Base-by-base conservation (phyloP, 495 filamentous ascomycete genomes). In the Cryomyces minteri region DNA sequence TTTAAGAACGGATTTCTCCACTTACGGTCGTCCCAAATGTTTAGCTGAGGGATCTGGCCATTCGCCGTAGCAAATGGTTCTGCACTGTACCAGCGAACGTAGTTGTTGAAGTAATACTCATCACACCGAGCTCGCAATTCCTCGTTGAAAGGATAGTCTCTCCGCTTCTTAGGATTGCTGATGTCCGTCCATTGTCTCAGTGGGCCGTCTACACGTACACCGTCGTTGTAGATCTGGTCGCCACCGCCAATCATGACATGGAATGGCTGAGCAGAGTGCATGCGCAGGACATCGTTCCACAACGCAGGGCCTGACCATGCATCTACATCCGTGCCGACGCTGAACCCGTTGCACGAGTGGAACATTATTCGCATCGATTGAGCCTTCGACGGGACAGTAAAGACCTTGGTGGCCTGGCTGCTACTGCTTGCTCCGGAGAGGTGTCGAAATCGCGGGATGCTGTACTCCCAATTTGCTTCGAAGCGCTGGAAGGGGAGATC, bases 161-260 rank as follows among this genome's bases (percentile, higher is more conserved):
- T 77, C 49, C 87, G 71, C 62, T 88, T 90, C 57, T 79, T 74
- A 8, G 87, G 87, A 59, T 88, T 94, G 4, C 50, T 48, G 48
- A 94, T 92, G 40, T 74, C 66, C 1, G 86, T 86, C 88, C 88
- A 96, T 5, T 64, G 53, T 47, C 71, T 72, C 43, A 96, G 65
- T 0, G 88, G 87, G 0, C 86, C 86, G 37, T 74, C 66, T 0
- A 92, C 83, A 43, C 88, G 74, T 45, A 96, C 79, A 6, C 82
- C 78, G 51, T 94, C 88, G 57, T 90, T 88, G 62, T 94, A 96
- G 57, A 94, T 87, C 62, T 94, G 88, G 53, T 94, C 88, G 45
- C 88, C 88, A 36, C 88, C 88, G 30, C 88, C 88, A 52, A 96
- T 77, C 83, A 94, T 94, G 53, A 93, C 84, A 58, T 94, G 88